These are phyloP conservation scores for Parietaria judaica DNA, from an alignment of 306 rosid genomes.

Conservation along the genomic window DNA sequence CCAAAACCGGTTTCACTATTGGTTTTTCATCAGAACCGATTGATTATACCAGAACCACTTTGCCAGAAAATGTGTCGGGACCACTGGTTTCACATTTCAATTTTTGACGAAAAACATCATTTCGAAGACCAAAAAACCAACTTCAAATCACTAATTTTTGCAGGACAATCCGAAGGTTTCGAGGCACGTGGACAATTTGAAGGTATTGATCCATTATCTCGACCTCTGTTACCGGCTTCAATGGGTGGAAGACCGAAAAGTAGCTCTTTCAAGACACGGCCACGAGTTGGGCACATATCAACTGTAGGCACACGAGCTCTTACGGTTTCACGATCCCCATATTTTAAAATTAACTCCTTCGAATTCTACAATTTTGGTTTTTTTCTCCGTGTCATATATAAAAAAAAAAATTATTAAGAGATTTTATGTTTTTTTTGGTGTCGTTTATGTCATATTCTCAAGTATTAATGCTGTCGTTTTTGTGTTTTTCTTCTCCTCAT, in stretches of 20 bases:
- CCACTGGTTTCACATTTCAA: background rate
- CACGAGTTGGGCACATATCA: constrained; percentile 56
- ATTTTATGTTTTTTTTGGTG: background rate
- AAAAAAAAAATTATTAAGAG: too few relatives aligned
- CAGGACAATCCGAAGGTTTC: constrained; percentile 50
- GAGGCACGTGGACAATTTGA: constrained; percentile 57
- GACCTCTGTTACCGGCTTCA: constrained; percentile 79
- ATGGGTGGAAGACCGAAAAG: constrained; percentile 63
- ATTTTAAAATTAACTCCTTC: background rate
- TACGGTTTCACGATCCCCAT: background rate
- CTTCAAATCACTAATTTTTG: constrained; percentile 12
- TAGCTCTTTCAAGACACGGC: constrained; percentile 60
- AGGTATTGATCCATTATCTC: constrained; percentile 67
- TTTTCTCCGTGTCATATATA: background rate
- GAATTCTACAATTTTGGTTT: constrained; percentile 1
- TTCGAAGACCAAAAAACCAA: constrained; percentile 4
- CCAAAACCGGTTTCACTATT: too few relatives aligned
- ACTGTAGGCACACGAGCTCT: constrained; percentile 14
- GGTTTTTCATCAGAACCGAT: too few relatives aligned
- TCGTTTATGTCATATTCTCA: background rate
- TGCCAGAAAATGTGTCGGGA: background rate
- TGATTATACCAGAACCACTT: too few relatives aligned
- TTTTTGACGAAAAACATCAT: background rate
- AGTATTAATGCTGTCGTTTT: too few relatives aligned
- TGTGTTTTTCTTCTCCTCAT: background rate